Conservation (phyloP, 129 eudicot species). For the Artemisia annua region DNA sequence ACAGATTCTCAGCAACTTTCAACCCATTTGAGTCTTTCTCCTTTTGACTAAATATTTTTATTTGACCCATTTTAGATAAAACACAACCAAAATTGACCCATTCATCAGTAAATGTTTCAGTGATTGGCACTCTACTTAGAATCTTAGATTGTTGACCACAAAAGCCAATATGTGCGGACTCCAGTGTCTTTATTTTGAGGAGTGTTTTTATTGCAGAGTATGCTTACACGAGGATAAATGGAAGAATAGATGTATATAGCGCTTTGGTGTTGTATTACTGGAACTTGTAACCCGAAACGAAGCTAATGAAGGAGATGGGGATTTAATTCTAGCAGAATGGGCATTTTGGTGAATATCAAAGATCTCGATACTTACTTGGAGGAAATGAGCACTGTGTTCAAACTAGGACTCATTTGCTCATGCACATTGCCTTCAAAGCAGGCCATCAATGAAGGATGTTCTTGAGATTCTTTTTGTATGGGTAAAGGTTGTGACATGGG, state of each 20-base stretch:
- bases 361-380: conserved; percentile 43
- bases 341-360: conserved; percentile 61
- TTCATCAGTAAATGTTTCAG: not conserved
- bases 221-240: conserved; percentile 46
- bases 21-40: not conserved
- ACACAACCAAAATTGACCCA: not conserved
- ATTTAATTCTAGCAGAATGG: conserved; percentile 75
- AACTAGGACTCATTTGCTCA: conserved; percentile 77
- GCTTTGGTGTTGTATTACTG: conserved; percentile 82
- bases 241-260: conserved; percentile 62
- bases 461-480: conserved; percentile 44
- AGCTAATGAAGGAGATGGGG: conserved; percentile 56
- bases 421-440: conserved; percentile 56
- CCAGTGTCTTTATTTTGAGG: conserved; percentile 23
- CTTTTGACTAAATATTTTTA: not conserved
- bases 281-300: conserved; percentile 83
- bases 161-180: not conserved
- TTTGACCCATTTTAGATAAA: not conserved
- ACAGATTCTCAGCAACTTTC: not conserved
- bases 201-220: not conserved
- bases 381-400: conserved; percentile 55
- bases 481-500: too few species aligned
- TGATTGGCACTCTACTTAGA: not conserved
- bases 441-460: conserved; percentile 94
- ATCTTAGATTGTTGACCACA: not conserved